Conservation (phyloP, 2,329 filamentous ascomycete species). For the Epichloe uncinata region DNA sequence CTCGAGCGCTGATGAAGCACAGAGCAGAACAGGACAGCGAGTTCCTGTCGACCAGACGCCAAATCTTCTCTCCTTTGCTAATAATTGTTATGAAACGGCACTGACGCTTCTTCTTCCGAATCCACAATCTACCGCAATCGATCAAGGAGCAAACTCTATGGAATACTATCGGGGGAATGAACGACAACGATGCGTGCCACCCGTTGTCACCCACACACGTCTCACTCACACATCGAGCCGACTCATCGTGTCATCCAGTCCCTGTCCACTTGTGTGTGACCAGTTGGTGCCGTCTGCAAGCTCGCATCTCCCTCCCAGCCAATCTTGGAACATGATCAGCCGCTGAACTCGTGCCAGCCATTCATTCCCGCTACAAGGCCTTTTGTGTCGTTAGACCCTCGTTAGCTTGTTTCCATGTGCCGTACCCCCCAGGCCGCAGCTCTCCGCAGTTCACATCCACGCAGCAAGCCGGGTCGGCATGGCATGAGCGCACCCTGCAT, state of each 20-base stretch:
- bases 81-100: no score
- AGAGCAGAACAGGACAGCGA: not conserved
- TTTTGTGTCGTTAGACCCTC: no score
- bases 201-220: not conserved
- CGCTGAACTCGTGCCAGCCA: slow-evolving; percentile 22
- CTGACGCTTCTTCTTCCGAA: no score
- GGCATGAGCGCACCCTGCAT: not conserved
- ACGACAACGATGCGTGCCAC: not conserved
- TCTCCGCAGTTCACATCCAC: not conserved
- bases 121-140: no score
- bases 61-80: no score
- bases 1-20: not conserved
- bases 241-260: slow-evolving; percentile 7
- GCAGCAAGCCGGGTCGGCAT: not conserved
- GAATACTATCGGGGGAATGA: not conserved
- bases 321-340: slow-evolving; percentile 39
- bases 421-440: not conserved
- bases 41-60: not conserved
- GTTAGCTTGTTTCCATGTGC: not conserved
- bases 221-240: not conserved
- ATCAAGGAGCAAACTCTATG: no score
- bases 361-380: slow-evolving; percentile 9
- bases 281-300: slow-evolving; percentile 12
- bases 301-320: slow-evolving; percentile 24
- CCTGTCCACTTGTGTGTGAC: slow-evolving; percentile 13